Evolutionary conservation across 139 green algal genomes (phyloP), one percentile per base, ranked within the genome.

Genomic region (Chlamydomonas asymmetrica): DNA sequence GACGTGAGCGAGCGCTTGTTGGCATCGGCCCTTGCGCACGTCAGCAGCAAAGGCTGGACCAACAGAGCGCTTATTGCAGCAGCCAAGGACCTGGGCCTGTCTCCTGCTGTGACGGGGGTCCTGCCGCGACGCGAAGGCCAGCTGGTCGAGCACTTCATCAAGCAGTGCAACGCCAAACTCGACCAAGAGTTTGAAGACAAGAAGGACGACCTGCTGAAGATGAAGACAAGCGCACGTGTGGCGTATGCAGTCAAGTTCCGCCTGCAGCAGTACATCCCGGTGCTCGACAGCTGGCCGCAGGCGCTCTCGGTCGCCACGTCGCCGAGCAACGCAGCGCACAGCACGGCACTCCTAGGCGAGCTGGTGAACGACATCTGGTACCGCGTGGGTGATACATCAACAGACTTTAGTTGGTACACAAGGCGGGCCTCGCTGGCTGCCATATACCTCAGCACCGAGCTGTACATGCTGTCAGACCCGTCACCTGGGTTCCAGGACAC

Each of bases 401-500:
- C 87, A 29, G 91, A 93, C 73, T 59, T 62, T 38, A 81, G 67
- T 27, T 94, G 89, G 88, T 95, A 94, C 80, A 88, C 80, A 41
- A 91, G 93, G 76, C 75, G 91, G 0, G 88, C 79, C 0, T 43
- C 87, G 40, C 66, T 96, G 40, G 80, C 82, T 0, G 80, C 77
- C 0, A 66, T 91, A 2, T 95, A 93, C 64, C 76, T 73, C 10
- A 80, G 76, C 29, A 89, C 86, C 45, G 89, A 93, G 80, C 78
- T 95, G 8, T 94, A 89, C 80, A 94, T 94, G 88, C 78, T 96
- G 4, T 94, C 87, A 35, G 92, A 96, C 81, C 89, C 82, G 60
- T 93, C 87, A 0, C 83, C 88, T 43, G 87, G 71, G 4, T 91
- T 81, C 68, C 59, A 68, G 31, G 89, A 95, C 71, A 93, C 90